A percentile compares a stretch with the other conserved stretches of the same genome.
phyloP scores from a whole-genome alignment of 2,329 filamentous ascomycete genomes.

The Zasmidium angulare region DNA sequence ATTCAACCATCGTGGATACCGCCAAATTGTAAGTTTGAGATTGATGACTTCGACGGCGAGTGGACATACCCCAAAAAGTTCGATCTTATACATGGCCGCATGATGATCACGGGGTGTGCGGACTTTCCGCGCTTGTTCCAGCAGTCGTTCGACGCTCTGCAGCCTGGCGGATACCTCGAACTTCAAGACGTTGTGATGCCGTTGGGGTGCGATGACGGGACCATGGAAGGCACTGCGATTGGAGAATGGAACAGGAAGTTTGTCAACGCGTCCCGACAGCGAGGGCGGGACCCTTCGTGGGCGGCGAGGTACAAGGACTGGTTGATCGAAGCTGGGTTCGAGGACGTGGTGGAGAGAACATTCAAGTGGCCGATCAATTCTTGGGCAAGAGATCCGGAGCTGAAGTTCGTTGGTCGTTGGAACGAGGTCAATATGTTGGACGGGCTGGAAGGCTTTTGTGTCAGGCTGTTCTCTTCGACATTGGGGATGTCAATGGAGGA shows the following conservation, averaged over 20 bases:
- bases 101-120: constrained; percentile 15
- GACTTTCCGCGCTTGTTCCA: constrained; percentile 21
- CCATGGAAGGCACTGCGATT: constrained; percentile 18
- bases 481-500: constrained; percentile 12
- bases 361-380: constrained; percentile 24
- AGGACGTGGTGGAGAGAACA: constrained; percentile 24
- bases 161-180: constrained; percentile 26
- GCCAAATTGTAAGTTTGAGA: constrained; percentile 40
- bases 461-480: constrained; percentile 13
- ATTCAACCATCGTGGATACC: constrained; percentile 37
- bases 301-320: constrained; percentile 17
- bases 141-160: constrained; percentile 19
- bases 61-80: constrained; percentile 35
- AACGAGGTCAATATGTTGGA: constrained; percentile 17
- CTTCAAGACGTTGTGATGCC: constrained; percentile 17
- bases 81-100: constrained; percentile 42
- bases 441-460: constrained; percentile 18
- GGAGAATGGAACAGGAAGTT: constrained; percentile 21
- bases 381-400: constrained; percentile 27
- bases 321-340: constrained; percentile 27
- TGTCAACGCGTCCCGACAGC: constrained; percentile 19
- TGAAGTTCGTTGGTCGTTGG: constrained; percentile 20
- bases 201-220: constrained; percentile 20
- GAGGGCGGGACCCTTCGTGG: constrained; percentile 19
- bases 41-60: constrained; percentile 40